Evolutionary conservation across 306 rosid genomes (phyloP).

Genomic region (Vigna nakashimae): DNA sequence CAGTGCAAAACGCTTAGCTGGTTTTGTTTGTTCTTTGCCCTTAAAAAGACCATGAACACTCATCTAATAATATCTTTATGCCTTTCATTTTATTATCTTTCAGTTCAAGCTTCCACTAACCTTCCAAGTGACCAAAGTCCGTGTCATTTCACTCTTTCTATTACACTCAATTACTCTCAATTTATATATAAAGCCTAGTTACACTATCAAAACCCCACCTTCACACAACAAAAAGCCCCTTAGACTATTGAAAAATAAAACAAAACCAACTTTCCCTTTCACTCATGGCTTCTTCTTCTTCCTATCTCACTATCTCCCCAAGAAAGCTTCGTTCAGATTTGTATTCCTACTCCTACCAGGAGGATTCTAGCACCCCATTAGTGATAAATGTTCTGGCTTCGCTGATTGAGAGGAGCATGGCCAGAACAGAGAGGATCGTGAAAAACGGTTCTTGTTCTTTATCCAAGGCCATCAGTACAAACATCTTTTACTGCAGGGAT

Average conservation of each 20-base stretch:
- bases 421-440: conserved; percentile 74
- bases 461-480: conserved; percentile 52
- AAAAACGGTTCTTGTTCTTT: conserved; percentile 57
- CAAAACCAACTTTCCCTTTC: conserved; percentile 15
- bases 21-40: conserved; percentile 56
- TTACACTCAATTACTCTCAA: background rate
- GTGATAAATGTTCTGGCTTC: conserved; percentile 86
- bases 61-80: conserved; percentile 37
- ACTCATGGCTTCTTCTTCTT: conserved; percentile 43
- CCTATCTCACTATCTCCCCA: conserved; percentile 68
- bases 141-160: conserved; percentile 21
- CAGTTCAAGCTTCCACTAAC: conserved; percentile 64
- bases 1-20: conserved; percentile 53
- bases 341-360: conserved; percentile 69
- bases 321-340: conserved; percentile 84
- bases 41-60: conserved; percentile 45
- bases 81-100: conserved; percentile 28
- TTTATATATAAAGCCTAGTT: conserved; percentile 34
- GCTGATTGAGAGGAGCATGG: conserved; percentile 86
- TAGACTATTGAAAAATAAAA: background rate
- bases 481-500: conserved; percentile 75
- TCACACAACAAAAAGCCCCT: background rate
- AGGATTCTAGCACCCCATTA: conserved; percentile 63
- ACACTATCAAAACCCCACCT: conserved; percentile 35
- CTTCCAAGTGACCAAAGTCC: conserved; percentile 63